A percentile compares a stretch with the other conserved stretches of the same genome.
phyloP scores from a whole-genome alignment of 768 basidiomycete genomes.

The Amyloporia xantha region DNA sequence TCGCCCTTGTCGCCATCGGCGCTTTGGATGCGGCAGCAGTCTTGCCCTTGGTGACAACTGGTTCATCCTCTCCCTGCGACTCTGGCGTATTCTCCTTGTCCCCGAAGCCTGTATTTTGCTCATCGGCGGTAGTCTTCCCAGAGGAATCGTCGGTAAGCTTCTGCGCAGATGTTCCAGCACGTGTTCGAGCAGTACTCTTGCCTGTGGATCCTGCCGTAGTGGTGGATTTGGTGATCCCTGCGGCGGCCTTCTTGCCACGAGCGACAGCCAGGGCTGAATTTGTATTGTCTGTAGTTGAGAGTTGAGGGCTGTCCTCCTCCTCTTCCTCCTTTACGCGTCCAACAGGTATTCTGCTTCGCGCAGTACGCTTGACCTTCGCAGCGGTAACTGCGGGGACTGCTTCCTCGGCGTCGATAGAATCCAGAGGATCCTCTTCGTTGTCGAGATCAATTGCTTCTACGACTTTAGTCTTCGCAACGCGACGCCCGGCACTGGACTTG shows the following conservation, averaged over 20 bases:
- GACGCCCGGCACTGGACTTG: slow-evolving; percentile 6
- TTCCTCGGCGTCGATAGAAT: slow-evolving; percentile 11
- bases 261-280: background rate
- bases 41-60: slow-evolving; percentile 2
- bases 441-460: slow-evolving; percentile 5
- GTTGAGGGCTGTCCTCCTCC: slow-evolving; percentile 5
- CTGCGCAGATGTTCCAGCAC: slow-evolving; percentile 7
- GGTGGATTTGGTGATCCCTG: background rate
- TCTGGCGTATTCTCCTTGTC: slow-evolving; percentile 33
- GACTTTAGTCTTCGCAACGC: slow-evolving; percentile 4
- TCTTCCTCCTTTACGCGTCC: slow-evolving; percentile 14
- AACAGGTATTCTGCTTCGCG: slow-evolving; percentile 17
- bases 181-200: slow-evolving; percentile 5
- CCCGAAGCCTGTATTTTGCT: slow-evolving; percentile 9
- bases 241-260: background rate
- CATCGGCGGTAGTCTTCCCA: slow-evolving; percentile 3
- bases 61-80: slow-evolving; percentile 13
- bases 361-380: slow-evolving; percentile 16
- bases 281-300: background rate
- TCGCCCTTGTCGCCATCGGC: slow-evolving; percentile 4
- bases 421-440: slow-evolving; percentile 19
- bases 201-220: slow-evolving; percentile 1
- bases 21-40: slow-evolving; percentile 7
- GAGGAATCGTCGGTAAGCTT: slow-evolving; percentile 7
- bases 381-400: slow-evolving; percentile 6